A percentile compares a stretch with the other conserved stretches of the same genome.
These are phyloP conservation scores for Chrysoporthe austroafricana DNA, from an alignment of 2,329 filamentous ascomycete genomes.

Conservation along the genomic window DNA sequence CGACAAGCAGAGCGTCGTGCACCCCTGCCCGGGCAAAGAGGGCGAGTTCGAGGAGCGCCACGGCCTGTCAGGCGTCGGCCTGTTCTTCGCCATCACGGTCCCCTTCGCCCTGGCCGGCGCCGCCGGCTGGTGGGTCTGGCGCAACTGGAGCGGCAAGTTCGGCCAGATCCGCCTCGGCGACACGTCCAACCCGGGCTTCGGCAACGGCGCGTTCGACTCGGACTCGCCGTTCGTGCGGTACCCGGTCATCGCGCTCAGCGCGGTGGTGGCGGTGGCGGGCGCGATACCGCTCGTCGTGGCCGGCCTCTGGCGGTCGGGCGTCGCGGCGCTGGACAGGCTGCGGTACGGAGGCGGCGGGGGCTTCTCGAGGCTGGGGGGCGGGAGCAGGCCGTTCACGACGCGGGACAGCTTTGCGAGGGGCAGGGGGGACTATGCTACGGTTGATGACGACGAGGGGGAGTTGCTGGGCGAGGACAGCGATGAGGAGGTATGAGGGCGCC, in stretches of 20 bases:
- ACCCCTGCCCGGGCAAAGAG: slow-evolving; percentile 78
- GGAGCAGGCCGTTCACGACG: slow-evolving; percentile 76
- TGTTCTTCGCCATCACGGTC: slow-evolving; percentile 85
- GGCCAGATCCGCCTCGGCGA: slow-evolving; percentile 92
- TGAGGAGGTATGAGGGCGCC: slow-evolving; percentile 69
- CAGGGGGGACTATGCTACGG: slow-evolving; percentile 82
- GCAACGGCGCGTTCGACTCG: slow-evolving; percentile 59
- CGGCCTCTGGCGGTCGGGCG: slow-evolving; percentile 71
- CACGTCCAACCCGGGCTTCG: slow-evolving; percentile 37
- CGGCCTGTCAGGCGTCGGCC: slow-evolving; percentile 68
- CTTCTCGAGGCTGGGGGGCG: slow-evolving; percentile 57
- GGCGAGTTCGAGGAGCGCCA: slow-evolving; percentile 77
- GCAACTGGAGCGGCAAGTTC: slow-evolving; percentile 86
- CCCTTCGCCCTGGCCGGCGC: slow-evolving; percentile 73
- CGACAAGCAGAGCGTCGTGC: slow-evolving; percentile 66
- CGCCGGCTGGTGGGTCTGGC: slow-evolving; percentile 83
- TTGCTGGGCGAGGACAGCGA: slow-evolving; percentile 91
- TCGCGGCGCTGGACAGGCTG: slow-evolving; percentile 54
- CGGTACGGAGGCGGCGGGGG: slow-evolving; percentile 43
- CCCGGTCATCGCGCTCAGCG: slow-evolving; percentile 75
- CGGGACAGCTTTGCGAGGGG: slow-evolving; percentile 87
- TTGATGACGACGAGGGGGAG: slow-evolving; percentile 94
- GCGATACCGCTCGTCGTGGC: slow-evolving; percentile 72
- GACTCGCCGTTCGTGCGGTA: slow-evolving; percentile 81
- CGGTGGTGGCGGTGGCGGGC: slow-evolving; percentile 60